Conservation (phyloP, 1,139 yeast species). For the Diutina siamensis region DNA sequence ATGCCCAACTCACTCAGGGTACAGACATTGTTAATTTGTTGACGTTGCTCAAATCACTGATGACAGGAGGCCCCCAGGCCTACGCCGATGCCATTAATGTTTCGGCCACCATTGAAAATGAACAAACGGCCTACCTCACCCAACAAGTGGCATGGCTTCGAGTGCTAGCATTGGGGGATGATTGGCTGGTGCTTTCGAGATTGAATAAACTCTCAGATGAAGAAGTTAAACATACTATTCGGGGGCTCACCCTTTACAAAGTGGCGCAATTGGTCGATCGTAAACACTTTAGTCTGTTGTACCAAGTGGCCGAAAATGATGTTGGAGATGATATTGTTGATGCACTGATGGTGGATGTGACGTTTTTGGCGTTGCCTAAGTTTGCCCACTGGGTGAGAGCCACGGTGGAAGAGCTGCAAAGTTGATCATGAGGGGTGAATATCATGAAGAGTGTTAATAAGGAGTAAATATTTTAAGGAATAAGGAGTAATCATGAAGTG, state of each 20-base stretch:
- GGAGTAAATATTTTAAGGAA: too few relatives aligned
- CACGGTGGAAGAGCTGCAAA: not conserved
- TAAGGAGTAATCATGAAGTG: too few relatives aligned
- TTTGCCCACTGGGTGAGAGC: not conserved
- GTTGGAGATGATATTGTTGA: not conserved
- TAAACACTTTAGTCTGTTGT: not conserved
- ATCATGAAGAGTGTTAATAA: too few relatives aligned
- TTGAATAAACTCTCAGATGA: not conserved
- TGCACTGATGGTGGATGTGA: not conserved
- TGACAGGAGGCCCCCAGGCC: conserved; percentile 12
- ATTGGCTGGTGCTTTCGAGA: not conserved
- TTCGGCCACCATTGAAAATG: conserved; percentile 20
- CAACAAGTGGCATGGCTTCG: conserved; percentile 1
- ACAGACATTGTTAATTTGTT: conserved; percentile 45
- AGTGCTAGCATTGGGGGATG: not conserved
- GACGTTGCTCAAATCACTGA: conserved; percentile 35
- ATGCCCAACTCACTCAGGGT: conserved; percentile 28
- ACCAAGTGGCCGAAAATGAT: not conserved
- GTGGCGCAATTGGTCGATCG: not conserved
- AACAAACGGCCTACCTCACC: conserved; percentile 8
- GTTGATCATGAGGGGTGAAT: too few relatives aligned
- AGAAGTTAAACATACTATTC: not conserved
- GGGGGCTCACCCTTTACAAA: not conserved
- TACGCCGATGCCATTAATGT: conserved; percentile 27
- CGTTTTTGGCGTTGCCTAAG: not conserved